Evolutionary conservation across 2,329 filamentous ascomycete genomes (phyloP), one percentile per base, ranked within the genome.

Genomic region (Ceratocystiopsis sp.): DNA sequence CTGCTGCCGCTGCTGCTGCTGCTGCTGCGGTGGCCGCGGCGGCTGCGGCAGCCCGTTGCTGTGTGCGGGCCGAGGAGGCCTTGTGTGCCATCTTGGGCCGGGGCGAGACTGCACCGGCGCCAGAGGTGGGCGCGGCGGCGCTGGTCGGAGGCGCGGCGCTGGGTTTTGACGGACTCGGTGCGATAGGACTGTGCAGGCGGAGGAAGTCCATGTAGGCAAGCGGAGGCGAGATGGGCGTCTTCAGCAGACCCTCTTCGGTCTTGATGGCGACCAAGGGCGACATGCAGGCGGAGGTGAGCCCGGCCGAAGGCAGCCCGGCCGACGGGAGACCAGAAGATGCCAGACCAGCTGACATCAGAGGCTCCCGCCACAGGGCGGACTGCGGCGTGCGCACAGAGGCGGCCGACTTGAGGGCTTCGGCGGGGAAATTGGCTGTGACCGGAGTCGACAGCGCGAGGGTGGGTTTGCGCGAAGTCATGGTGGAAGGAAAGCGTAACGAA

Each of bases 171-270:
- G 49, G 46, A 37, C 46, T 50, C 13, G 48, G 42, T 18, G 49
- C 37, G 14, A 37, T 38, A 8, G 50, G 50, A 45, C 53, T 54
- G 40, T 73, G 67, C 47, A 79, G 78, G 63, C 86, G 89, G 49
- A 96, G 77, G 57, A 95, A 96, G 56, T 96, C 86, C 51, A 84
- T 80, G 58, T 96, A 96, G 45, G 89, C 87, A 18, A 74, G 69
- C 3, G 89, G 89, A 42, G 89, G 89, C 42, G 83, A 93, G 59
- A 96, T 93, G 40, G 87, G 87, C 5, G 87, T 95, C 63, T 78
- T 80, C 45, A 76, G 61, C 38, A 68, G 61, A 46, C 78, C 72
- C 45, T 80, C 69, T 52, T 81, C 72, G 43, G 65, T 64, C 60
- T 87, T 89, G 66, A 87, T 73, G 41, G 53, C 64, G 17, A 74